Evolutionary conservation across 78 protist species (phyloP), one percentile per base, ranked within the genome.

Genomic region (Isochrysis galbana): DNA sequence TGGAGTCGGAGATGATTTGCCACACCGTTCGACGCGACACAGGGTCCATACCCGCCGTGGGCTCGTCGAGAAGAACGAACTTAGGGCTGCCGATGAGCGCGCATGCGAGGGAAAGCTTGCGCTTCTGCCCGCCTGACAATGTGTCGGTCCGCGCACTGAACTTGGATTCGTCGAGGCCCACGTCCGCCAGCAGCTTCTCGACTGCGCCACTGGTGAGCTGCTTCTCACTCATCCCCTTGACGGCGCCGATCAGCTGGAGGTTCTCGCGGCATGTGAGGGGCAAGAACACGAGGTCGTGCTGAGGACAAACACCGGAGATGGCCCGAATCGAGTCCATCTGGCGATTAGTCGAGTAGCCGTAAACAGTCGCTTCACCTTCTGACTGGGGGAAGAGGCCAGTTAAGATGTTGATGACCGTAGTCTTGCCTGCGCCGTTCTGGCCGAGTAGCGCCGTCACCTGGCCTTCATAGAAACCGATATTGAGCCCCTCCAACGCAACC

Each of bases 291-390:
- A 91, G 44, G 89, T 97, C 96, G 89, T 90, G 92, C 92, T 98
- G 99, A 42, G 97, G 96, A 51, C 98, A 97, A 26, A 97, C 84
- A 42, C 99, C 99, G 46, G 97, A 36, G 32, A n/a, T 2, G 23
- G n/a, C 25, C 54, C 96, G 97, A 34, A 94, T 89, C 5, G 7
- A 38, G 21, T 77, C 93, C 69, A 91, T 44, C 39, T 72, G 93
- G n/a, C 48, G 41, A 36, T 26, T 36, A 51, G 92, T 0, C 44
- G 11, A 0, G 67, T 0, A 38, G 11, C 83, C 87, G 38, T 1
- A 0, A 29, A 93, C 25, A 39, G 0, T 3, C 67, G 74, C 94
- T 25, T 29, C 23, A 26, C 99, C 99, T 2, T 34, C 19, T 4
- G 98, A 80, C 0, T 98, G 96, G 36, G 41, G 41, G 67, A 48